phyloP scores from a whole-genome alignment of 2,329 filamentous ascomycete species.

The Biscogniauxia marginata region DNA sequence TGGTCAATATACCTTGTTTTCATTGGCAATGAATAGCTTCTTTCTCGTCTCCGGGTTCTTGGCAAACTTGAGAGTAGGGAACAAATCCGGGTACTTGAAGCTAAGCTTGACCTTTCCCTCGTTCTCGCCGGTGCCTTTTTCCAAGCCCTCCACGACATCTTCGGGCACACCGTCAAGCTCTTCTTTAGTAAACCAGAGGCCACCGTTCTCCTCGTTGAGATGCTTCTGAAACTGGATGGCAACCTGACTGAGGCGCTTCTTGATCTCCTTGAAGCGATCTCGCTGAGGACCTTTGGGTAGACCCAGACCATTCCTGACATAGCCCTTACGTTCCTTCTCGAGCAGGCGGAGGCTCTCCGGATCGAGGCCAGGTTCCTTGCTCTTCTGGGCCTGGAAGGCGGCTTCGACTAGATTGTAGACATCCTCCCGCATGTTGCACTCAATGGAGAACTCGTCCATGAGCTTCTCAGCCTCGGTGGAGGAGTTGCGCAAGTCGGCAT shows the following conservation, averaged over 20 bases:
- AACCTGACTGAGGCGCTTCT: conserved; percentile 74
- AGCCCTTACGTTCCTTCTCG: conserved; percentile 75
- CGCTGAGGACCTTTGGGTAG: conserved; percentile 67
- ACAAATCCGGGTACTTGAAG: conserved; percentile 83
- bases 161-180: conserved; percentile 74
- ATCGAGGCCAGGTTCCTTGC: conserved; percentile 55
- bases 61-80: conserved; percentile 76
- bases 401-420: conserved; percentile 67
- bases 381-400: conserved; percentile 55
- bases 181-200: conserved; percentile 72
- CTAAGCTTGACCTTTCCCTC: conserved; percentile 72
- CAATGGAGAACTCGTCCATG: conserved; percentile 74
- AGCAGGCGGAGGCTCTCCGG: conserved; percentile 70
- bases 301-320: conserved; percentile 73
- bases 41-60: conserved; percentile 66
- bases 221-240: conserved; percentile 76
- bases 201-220: conserved; percentile 79
- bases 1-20: conserved; percentile 63
- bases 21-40: conserved; percentile 69
- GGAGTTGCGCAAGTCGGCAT: conserved; percentile 68
- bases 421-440: conserved; percentile 79
- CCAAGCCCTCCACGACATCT: conserved; percentile 64
- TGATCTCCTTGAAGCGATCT: conserved; percentile 83
- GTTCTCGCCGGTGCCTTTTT: conserved; percentile 70
- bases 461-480: conserved; percentile 74